Evolutionary conservation across 2,329 filamentous ascomycete species (phyloP).

Genomic region (Ophiostoma ulmi): DNA sequence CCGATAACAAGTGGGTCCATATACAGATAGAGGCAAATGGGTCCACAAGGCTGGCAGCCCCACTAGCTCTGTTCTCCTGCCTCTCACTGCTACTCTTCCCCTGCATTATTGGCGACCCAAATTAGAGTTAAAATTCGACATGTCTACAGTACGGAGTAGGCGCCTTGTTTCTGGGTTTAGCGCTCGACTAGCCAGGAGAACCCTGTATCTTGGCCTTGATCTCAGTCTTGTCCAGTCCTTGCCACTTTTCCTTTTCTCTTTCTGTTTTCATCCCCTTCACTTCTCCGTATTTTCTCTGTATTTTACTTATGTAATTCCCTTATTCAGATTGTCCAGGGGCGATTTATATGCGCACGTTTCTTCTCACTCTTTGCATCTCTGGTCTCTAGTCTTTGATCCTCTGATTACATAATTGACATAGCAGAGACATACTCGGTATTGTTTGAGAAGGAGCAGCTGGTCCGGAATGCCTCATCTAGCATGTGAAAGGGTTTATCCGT

Average conservation of each 20-base stretch:
- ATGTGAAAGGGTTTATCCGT: background rate
- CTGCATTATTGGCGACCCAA: background rate
- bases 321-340: background rate
- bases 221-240: background rate
- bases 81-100: background rate
- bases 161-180: background rate
- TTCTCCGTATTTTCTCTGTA: background rate
- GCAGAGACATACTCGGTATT: too few relatives aligned
- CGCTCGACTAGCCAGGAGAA: conserved; percentile 8
- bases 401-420: too few relatives aligned
- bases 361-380: background rate
- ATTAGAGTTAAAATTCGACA: conserved; percentile 5
- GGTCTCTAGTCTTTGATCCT: too few relatives aligned
- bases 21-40: background rate
- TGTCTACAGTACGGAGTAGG: background rate
- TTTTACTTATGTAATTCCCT: background rate
- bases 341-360: background rate
- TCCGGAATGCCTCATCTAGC: background rate
- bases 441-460: background rate
- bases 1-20: background rate
- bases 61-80: background rate
- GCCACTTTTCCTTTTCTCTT: background rate
- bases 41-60: conserved; percentile 4
- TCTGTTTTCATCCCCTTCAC: background rate
- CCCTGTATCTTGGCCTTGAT: background rate